These are phyloP conservation scores for Phanerochaete sordida DNA, from an alignment of 768 basidiomycete species.

Conservation along the genomic window DNA sequence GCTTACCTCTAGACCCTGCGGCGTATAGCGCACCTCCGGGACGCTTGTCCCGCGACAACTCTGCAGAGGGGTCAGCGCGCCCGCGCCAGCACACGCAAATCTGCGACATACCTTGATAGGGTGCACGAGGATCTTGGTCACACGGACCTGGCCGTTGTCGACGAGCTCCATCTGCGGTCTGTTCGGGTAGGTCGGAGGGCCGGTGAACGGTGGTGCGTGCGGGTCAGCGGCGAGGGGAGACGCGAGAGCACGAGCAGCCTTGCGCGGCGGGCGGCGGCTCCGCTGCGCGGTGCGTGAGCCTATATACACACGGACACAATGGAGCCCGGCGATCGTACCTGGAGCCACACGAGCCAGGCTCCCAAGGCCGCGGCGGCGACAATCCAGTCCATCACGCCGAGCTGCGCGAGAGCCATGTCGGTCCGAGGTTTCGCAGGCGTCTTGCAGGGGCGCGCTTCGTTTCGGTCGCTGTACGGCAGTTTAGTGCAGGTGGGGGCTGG, in stretches of 20 bases:
- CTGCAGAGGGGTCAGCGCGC: constrained; percentile 29
- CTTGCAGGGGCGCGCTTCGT: neutral
- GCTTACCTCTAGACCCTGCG: constrained; percentile 63
- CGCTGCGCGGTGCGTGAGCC: neutral
- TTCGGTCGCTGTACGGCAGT: too few species aligned
- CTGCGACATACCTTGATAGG: constrained; percentile 60
- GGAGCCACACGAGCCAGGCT: neutral
- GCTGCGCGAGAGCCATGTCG: neutral
- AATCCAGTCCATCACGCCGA: neutral
- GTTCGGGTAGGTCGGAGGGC: neutral
- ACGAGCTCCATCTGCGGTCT: neutral
- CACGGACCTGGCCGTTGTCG: constrained; percentile 7
- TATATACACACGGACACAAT: neutral
- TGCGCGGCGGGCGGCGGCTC: neutral
- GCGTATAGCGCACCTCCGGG: constrained; percentile 49
- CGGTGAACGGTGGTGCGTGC: too few species aligned
- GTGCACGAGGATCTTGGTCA: constrained; percentile 33
- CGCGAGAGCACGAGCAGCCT: neutral
- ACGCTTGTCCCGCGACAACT: constrained; percentile 72
- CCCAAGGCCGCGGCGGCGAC: neutral
- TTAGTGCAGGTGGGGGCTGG: too few species aligned
- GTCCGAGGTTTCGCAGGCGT: neutral
- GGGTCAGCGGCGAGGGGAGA: too few species aligned
- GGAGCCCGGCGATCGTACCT: neutral
- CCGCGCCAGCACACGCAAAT: neutral